Evolutionary conservation across 345 rosid species (phyloP).

Genomic region (Dovyalis caffra): DNA sequence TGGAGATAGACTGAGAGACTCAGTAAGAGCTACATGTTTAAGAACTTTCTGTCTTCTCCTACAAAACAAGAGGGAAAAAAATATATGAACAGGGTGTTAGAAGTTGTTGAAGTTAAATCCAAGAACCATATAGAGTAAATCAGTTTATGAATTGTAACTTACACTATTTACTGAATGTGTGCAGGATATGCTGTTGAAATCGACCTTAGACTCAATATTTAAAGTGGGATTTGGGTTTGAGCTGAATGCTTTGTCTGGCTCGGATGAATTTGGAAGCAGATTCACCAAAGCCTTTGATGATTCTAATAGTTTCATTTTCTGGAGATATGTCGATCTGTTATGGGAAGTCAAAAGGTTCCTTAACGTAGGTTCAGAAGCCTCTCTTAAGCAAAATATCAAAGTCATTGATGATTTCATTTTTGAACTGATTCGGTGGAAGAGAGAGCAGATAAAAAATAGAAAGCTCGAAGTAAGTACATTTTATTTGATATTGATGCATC

Average conservation of each 20-base stretch:
- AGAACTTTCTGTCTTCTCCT: not conserved
- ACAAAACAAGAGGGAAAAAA: not conserved
- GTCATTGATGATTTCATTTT: constrained; percentile 33
- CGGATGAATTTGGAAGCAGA: constrained; percentile 22
- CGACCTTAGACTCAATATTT: constrained; percentile 40
- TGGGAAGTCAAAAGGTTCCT: constrained; percentile 41
- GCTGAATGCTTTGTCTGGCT: constrained; percentile 33
- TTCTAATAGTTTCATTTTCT: constrained; percentile 25
- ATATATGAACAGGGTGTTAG: not conserved
- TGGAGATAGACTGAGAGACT: not conserved
- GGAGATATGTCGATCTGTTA: constrained; percentile 35
- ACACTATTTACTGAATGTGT: not conserved
- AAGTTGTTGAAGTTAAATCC: constrained; percentile 1
- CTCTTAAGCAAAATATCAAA: constrained; percentile 38
- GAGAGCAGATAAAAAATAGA: constrained; percentile 30
- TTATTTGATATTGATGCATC: not conserved
- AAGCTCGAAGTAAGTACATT: constrained; percentile 20
- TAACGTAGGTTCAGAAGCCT: constrained; percentile 39
- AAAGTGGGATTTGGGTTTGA: constrained; percentile 46
- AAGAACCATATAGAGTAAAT: not conserved
- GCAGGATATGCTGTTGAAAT: constrained; percentile 43
- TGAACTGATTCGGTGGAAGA: constrained; percentile 34
- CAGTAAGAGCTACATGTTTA: not conserved
- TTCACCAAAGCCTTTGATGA: constrained; percentile 45
- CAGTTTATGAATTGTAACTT: not conserved